Evolutionary conservation across 495 filamentous ascomycete species (phyloP), one percentile per base, ranked within the genome.

Genomic region (Aspergillus incahuasiensis): DNA sequence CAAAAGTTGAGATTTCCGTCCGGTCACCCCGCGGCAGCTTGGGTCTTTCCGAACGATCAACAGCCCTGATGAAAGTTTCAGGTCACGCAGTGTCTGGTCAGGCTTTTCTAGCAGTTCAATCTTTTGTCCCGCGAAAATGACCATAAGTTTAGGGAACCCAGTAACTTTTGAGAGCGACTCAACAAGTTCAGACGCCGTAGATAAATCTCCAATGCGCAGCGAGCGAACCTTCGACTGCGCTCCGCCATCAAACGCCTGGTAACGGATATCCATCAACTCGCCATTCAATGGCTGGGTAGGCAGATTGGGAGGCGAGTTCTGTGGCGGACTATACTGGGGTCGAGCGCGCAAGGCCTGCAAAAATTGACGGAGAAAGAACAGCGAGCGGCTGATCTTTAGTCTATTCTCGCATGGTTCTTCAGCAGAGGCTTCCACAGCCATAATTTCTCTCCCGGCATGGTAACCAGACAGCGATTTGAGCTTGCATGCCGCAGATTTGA

Each of bases 241-340:
- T 21, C 76, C 69, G 19, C 82, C 84, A 65, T 86, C 79, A 61
- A 89, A 88, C 2, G 81, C 79, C 66, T 94, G 89, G 66, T 87
- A 95, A 32, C 80, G 83, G 21, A 95, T 73, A 15, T 79, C 78
- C 3, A 92, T 73, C 11, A 78, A 68, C 3, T 87, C 81, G 1
- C 87, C 88, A 61, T 74, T 77, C 3, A 69, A 60, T 5, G 72
- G 60, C 18, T 78, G 72, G 32, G 63, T 65, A 3, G 76, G 74
- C 13, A 79, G 49, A 12, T 61, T 59, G 3, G 71, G 68, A 21
- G 71, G 73, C 13, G 69, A 67, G 22, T 65, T 59, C 48, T 68
- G 72, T 4, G 74, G 74, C 15, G 77, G 75, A 55, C 70, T 81
- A 58, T 82, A 84, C 45, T 70, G 75, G 11, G 82, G 79, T 1